Base-by-base conservation (phyloP, 106 monocot genomes). In the Posidonia australis region DNA sequence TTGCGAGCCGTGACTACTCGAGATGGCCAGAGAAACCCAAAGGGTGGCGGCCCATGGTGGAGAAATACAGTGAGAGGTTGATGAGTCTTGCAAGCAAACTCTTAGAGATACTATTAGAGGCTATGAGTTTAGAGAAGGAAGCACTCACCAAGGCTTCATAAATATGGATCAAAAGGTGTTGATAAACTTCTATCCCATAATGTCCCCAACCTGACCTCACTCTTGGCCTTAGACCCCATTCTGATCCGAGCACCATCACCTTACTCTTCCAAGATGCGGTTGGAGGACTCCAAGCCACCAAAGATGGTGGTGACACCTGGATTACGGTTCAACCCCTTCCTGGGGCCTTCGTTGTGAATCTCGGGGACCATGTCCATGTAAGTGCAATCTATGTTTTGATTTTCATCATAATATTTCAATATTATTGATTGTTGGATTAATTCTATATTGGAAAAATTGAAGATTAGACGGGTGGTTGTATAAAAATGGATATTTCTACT, bases 141-240 rank as follows among this genome's bases (percentile, higher is more conserved):
- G 83, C 93, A 5, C 70, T 93, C 6, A 67, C 82, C 22, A 63
- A 74, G 68, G 93, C 86, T 5, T 94, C 55, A 56, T 89, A 1
- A 89, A 94, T 63, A 89, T 89, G 89, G 93, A 94, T 46, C 93
- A 94, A 71, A 94, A 94, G 69, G 63, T 89, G 44, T 79, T 94
- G 10, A 73, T 94, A 3, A 94, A 94, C 73, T 89, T 72, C 75
- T 89, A 94, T 62, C 89, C 93, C 30, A 89, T n/a, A 82, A 51
- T 94, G 93, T 69, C 89, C 93, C n/a, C 80, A 94, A 68, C 93
- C 93, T 9, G 93, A 94, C 54, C 89, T 94, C 71, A 94, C 93
- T 1, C 84, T 94, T 0, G 89, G 93, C 5, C 78, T 94, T 55
- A 94, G 84, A 73, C 79, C 86, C 52, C 93, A 89, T 73, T 89